phyloP scores from a whole-genome alignment of 2,329 filamentous ascomycete species.

The Eutypella sp. region DNA sequence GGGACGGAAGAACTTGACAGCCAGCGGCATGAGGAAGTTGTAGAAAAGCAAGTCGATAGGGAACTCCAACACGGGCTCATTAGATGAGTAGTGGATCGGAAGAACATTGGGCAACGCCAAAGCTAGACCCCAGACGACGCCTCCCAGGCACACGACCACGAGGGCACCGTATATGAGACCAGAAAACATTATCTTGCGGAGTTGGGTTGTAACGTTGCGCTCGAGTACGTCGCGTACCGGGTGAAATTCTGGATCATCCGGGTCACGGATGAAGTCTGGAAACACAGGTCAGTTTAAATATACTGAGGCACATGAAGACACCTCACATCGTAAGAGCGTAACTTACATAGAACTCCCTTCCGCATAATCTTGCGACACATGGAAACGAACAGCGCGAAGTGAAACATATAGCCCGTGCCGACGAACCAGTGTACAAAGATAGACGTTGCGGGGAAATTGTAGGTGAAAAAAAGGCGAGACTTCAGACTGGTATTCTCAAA shows the following conservation, averaged over 20 bases:
- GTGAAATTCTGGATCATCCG: slow-evolving; percentile 96
- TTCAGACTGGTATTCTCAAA: slow-evolving; percentile 77
- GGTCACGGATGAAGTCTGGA: slow-evolving; percentile 90
- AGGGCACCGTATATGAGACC: slow-evolving; percentile 92
- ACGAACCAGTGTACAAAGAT: slow-evolving; percentile 99
- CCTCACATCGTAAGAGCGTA: no score
- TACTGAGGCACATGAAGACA: slow-evolving; percentile 2
- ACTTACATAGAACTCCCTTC: slow-evolving; percentile 83
- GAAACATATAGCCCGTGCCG: slow-evolving; percentile 99
- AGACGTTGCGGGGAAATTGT: slow-evolving; percentile 77
- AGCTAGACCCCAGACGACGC: slow-evolving; percentile 88
- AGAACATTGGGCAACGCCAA: slow-evolving; percentile 65
- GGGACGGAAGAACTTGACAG: slow-evolving; percentile 78
- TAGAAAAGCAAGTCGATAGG: slow-evolving; percentile 92
- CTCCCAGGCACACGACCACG: slow-evolving; percentile 87
- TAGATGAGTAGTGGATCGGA: slow-evolving; percentile 89
- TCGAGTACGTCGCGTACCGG: slow-evolving; percentile 95
- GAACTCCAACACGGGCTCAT: slow-evolving; percentile 89
- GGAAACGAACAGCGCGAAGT: slow-evolving; percentile 95
- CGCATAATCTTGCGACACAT: slow-evolving; percentile 99
- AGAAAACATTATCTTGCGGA: slow-evolving; percentile 94
- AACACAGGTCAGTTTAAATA: slow-evolving; percentile 23
- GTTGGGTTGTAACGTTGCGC: slow-evolving; percentile 83
- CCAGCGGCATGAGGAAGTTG: slow-evolving; percentile 89
- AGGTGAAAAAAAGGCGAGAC: slow-evolving; percentile 73